Evolutionary conservation across 1,139 yeast species (phyloP).

Genomic region (Hemisphaericaspora xylanilytica): DNA sequence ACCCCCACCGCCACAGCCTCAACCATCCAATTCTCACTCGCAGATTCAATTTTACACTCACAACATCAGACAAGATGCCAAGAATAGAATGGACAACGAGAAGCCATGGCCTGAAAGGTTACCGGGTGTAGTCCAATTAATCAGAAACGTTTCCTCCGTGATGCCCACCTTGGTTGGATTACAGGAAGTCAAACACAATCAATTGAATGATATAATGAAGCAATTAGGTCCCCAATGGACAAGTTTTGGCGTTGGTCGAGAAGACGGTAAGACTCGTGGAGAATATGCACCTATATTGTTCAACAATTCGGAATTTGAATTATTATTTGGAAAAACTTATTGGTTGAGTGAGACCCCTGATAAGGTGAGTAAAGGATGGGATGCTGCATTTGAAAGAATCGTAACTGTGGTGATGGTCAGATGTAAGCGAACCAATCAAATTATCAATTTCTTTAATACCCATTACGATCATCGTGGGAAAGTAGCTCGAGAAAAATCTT

Average conservation of each 20-base stretch:
- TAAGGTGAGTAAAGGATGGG: conserved; percentile 38
- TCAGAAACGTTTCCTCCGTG: conserved; percentile 14
- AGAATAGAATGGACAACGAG: conserved; percentile 22
- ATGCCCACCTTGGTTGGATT: conserved; percentile 28
- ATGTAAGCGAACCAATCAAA: conserved; percentile 11
- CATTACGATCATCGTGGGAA: conserved; percentile 47
- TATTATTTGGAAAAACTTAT: conserved; percentile 31
- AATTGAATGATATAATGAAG: conserved; percentile 24
- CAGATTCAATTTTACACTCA: conserved; percentile 23
- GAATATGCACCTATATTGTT: conserved; percentile 46
- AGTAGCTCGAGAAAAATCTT: conserved; percentile 32
- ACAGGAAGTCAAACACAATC: conserved; percentile 31
- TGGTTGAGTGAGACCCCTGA: conserved; percentile 44
- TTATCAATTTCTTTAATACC: conserved; percentile 39
- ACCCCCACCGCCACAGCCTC: neutral
- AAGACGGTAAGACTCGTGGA: conserved; percentile 42
- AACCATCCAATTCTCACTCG: conserved; percentile 4
- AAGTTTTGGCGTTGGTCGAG: conserved; percentile 46
- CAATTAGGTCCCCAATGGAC: conserved; percentile 29
- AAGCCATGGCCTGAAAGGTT: conserved; percentile 23
- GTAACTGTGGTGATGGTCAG: conserved; percentile 36
- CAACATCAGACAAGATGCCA: conserved; percentile 26
- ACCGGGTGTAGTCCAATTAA: conserved; percentile 21
- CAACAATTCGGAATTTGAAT: conserved; percentile 27
- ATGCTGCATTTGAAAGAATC: conserved; percentile 40